Conservation (phyloP, 768 basidiomycete species). For the Mycena amicta region DNA sequence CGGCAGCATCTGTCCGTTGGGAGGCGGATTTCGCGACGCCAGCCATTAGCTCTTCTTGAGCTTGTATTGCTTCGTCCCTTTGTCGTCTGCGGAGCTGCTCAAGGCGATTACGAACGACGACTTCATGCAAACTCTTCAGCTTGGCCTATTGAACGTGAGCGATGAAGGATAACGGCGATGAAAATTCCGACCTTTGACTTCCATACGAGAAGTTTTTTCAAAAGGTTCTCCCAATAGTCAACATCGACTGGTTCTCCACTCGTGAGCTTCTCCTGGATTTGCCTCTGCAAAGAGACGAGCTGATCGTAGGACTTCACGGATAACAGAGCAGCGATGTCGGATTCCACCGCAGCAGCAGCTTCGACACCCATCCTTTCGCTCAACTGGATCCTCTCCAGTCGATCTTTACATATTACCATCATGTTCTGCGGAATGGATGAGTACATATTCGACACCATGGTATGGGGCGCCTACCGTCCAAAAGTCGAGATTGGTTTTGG, state of each 20-base stretch:
- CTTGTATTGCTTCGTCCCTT: conserved; percentile 92
- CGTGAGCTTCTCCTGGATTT: conserved; percentile 84
- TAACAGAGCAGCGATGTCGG: conserved; percentile 79
- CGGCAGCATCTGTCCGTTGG: conserved; percentile 40
- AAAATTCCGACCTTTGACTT: conserved; percentile 79
- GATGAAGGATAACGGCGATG: not conserved
- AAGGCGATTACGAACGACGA: conserved; percentile 93
- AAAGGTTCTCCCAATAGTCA: conserved; percentile 95
- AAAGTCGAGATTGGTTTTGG: conserved; percentile 88
- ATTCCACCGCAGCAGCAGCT: conserved; percentile 79
- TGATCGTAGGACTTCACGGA: conserved; percentile 87
- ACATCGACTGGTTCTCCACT: conserved; percentile 95
- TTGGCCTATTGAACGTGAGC: conserved; percentile 63
- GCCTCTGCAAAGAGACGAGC: conserved; percentile 77
- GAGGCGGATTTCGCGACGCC: conserved; percentile 70
- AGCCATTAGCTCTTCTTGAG: conserved; percentile 87
- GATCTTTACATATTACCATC: conserved; percentile 95
- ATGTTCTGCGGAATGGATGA: conserved; percentile 65
- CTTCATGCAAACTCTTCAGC: conserved; percentile 89
- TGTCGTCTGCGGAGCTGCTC: conserved; percentile 96
- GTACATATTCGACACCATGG: not conserved
- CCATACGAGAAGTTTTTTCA: conserved; percentile 93
- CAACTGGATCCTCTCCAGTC: conserved; percentile 72
- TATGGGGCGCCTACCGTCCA: conserved; percentile 71
- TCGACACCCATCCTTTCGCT: conserved; percentile 66